phyloP scores from a whole-genome alignment of 345 rosid genomes.

The Rhodomyrtus tomentosa region DNA sequence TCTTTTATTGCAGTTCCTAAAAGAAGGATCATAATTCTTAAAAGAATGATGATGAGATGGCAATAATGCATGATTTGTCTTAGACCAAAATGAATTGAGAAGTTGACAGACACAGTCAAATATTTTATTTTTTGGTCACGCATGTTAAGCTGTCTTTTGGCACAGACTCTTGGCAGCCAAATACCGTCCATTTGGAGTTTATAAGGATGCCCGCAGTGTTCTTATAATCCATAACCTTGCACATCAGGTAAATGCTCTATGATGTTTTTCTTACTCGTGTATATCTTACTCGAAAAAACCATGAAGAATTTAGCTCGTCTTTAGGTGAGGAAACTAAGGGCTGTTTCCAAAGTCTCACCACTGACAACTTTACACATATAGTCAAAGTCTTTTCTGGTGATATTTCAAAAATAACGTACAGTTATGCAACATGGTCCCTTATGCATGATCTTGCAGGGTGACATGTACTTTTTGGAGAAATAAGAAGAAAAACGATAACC shows the following conservation, averaged over 20 bases:
- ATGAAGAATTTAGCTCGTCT: background rate
- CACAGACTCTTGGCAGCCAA: constrained; percentile 84
- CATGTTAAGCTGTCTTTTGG: background rate
- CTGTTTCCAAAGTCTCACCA: background rate
- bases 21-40: background rate
- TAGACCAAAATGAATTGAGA: background rate
- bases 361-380: background rate
- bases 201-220: constrained; percentile 77
- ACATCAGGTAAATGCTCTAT: constrained; percentile 54
- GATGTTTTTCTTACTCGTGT: background rate
- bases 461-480: background rate
- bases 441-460: background rate
- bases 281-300: background rate
- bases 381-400: background rate
- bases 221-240: constrained; percentile 89
- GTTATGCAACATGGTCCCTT: background rate
- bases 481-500: background rate
- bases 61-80: background rate
- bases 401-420: background rate
- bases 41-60: background rate
- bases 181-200: constrained; percentile 76
- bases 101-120: background rate
- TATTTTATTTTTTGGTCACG: background rate
- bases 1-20: background rate
- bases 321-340: background rate